A percentile compares a stretch with the other conserved stretches of the same genome.
These are phyloP conservation scores for Barnettozyma sucrosica DNA, from an alignment of 805 yeast genomes.

Conservation along the genomic window DNA sequence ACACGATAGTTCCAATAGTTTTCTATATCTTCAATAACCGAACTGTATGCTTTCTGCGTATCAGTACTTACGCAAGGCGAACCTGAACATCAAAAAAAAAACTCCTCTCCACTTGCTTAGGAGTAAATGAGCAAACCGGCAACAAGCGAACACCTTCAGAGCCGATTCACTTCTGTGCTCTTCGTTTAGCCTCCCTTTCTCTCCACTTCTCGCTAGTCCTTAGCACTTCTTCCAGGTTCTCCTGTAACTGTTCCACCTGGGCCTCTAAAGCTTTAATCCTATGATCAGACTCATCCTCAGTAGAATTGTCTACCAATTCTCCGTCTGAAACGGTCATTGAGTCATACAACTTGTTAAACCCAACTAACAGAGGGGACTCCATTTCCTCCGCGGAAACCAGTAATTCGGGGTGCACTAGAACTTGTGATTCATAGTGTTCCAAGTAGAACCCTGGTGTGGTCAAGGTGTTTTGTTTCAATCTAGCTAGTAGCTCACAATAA, in stretches of 20 bases:
- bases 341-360: slow-evolving; percentile 17
- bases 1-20: too few relatives aligned
- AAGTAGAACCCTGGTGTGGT: slow-evolving; percentile 7
- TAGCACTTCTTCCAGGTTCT: background rate
- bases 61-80: too few relatives aligned
- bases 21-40: too few relatives aligned
- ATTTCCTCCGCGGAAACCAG: slow-evolving; percentile 3
- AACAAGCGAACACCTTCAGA: background rate
- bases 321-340: slow-evolving; percentile 6
- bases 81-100: too few relatives aligned
- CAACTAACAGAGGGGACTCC: slow-evolving; percentile 6
- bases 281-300: background rate
- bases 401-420: background rate
- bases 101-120: too few relatives aligned
- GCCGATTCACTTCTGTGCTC: background rate
- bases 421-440: slow-evolving; percentile 6
- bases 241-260: background rate
- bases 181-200: background rate
- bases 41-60: too few relatives aligned
- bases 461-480: slow-evolving; percentile 1
- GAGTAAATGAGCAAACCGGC: too few relatives aligned
- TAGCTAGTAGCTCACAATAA: slow-evolving; percentile 2
- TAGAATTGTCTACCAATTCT: background rate
- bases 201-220: slow-evolving; percentile 1
- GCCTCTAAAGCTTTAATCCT: background rate